Evolutionary conservation across 495 filamentous ascomycete genomes (phyloP).

Genomic region (Jackrogersella minutella): DNA sequence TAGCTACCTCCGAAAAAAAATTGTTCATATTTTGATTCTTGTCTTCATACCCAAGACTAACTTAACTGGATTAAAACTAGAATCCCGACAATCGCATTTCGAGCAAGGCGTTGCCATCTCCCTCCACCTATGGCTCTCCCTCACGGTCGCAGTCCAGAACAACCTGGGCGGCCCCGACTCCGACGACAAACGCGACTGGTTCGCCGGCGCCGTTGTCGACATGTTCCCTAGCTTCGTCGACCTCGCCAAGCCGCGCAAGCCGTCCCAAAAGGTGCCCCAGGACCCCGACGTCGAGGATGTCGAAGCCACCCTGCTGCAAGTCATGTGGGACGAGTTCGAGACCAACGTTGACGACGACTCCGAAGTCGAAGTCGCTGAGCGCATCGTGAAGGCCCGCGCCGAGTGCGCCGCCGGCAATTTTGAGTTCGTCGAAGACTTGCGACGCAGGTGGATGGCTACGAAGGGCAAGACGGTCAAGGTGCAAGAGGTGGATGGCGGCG

Average conservation of each 20-base stretch:
- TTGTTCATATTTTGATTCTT: not conserved
- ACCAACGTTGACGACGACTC: conserved; percentile 89
- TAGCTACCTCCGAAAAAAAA: not conserved
- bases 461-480: conserved; percentile 65
- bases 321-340: conserved; percentile 96
- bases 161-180: conserved; percentile 89
- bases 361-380: conserved; percentile 73
- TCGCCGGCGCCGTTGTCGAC: conserved; percentile 87
- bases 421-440: conserved; percentile 70
- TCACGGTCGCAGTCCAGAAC: conserved; percentile 85
- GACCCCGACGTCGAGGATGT: conserved; percentile 85
- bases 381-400: conserved; percentile 72
- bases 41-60: conserved; percentile 29
- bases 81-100: conserved; percentile 74
- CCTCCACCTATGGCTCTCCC: conserved; percentile 83
- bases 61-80: conserved; percentile 51
- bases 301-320: conserved; percentile 82
- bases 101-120: conserved; percentile 82
- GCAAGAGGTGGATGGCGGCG: conserved; percentile 65
- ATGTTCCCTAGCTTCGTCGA: conserved; percentile 65
- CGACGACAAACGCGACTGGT: conserved; percentile 92
- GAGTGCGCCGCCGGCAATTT: conserved; percentile 72
- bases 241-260: conserved; percentile 53
- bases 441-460: conserved; percentile 67
- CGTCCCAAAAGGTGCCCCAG: conserved; percentile 35